Conservation (phyloP, 768 basidiomycete species). For the Mycena leptocephala region DNA sequence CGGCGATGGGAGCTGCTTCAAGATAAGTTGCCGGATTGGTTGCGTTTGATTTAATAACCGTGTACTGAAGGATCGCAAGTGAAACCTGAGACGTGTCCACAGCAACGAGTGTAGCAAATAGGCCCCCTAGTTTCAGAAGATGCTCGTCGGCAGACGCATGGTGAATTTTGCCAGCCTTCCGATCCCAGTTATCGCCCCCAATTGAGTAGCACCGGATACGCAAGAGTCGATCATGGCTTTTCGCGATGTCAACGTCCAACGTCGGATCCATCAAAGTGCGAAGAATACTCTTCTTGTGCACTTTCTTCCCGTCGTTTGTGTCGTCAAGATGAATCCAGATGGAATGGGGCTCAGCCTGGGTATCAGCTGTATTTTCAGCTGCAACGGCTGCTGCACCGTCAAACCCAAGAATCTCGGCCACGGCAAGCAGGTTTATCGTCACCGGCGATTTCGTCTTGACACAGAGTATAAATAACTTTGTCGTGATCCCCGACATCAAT, state of each 20-base stretch:
- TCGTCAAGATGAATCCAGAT: slow-evolving; percentile 5
- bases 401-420: neutral
- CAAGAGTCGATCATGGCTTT: slow-evolving; percentile 11
- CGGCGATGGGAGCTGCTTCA: slow-evolving; percentile 1
- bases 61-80: slow-evolving; percentile 14
- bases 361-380: neutral
- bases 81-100: neutral
- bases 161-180: neutral
- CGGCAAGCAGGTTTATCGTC: slow-evolving; percentile 24
- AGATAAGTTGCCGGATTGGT: neutral
- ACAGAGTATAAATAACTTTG: slow-evolving; percentile 32
- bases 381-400: neutral
- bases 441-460: slow-evolving; percentile 46
- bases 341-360: neutral
- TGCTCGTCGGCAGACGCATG: neutral
- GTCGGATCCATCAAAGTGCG: slow-evolving; percentile 22
- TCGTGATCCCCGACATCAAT: slow-evolving; percentile 29
- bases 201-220: slow-evolving; percentile 14
- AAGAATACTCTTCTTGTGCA: slow-evolving; percentile 16
- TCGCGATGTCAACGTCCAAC: slow-evolving; percentile 7
- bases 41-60: neutral
- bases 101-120: slow-evolving; percentile 10
- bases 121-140: slow-evolving; percentile 2
- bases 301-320: neutral
- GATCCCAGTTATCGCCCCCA: neutral